Percentiles rank a stretch among this genome's conserved stretches.
phyloP scores from a whole-genome alignment of 2,329 filamentous ascomycete genomes.

The Xenosphaeropsis pyriputrescens region DNA sequence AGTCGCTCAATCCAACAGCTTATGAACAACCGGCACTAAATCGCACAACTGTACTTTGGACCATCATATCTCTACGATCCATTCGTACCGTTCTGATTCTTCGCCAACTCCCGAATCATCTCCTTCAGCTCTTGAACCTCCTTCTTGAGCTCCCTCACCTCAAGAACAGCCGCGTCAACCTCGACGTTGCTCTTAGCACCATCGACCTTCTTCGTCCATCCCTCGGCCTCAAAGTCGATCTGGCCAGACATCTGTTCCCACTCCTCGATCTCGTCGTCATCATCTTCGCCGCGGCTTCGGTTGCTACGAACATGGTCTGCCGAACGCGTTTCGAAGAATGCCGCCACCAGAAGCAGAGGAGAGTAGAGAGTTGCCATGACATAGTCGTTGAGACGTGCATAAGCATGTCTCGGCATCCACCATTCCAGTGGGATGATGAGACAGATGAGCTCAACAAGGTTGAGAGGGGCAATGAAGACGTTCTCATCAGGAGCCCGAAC shows the following conservation, averaged over 20 bases:
- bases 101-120: conserved; percentile 5
- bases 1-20: too few species aligned
- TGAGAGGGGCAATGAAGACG: conserved; percentile 92
- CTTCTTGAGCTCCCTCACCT: conserved; percentile 42
- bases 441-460: conserved; percentile 75
- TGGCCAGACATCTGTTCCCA: conserved; percentile 74
- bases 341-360: conserved; percentile 67
- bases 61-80: too few species aligned
- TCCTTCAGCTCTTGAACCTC: conserved; percentile 43
- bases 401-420: conserved; percentile 69
- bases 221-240: conserved; percentile 68
- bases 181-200: conserved; percentile 70
- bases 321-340: conserved; percentile 51
- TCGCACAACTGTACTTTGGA: too few species aligned
- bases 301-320: conserved; percentile 59
- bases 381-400: conserved; percentile 73
- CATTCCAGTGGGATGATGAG: conserved; percentile 78
- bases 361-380: conserved; percentile 81
- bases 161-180: conserved; percentile 59
- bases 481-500: conserved; percentile 95
- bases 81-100: not conserved
- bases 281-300: conserved; percentile 65
- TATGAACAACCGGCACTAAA: too few species aligned
- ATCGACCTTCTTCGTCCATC: conserved; percentile 71
- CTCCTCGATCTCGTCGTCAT: conserved; percentile 79